phyloP scores from a whole-genome alignment of 108 stramenopile genomes.

The Asterionellopsis glacialis region DNA sequence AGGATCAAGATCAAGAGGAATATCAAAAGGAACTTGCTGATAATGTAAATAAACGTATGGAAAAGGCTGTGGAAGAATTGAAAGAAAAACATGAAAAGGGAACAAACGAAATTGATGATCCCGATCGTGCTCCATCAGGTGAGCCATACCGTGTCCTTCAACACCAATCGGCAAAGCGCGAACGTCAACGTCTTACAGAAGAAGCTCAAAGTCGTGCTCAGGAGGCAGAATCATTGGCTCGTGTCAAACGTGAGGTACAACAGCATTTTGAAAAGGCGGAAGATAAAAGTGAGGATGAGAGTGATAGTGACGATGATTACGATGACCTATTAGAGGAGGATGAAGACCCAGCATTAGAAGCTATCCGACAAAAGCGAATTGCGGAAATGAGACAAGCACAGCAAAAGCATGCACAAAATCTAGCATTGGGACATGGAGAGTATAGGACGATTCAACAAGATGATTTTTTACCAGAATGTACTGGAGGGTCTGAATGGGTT shows the following conservation, averaged over 20 bases:
- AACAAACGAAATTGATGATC: constrained; percentile 46
- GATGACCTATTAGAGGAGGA: constrained; percentile 51
- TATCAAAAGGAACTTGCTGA: constrained; percentile 54
- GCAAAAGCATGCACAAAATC: constrained; percentile 47
- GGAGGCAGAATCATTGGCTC: constrained; percentile 25
- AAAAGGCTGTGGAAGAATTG: constrained; percentile 55
- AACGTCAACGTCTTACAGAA: constrained; percentile 10
- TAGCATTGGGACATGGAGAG: constrained; percentile 94
- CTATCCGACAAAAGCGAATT: constrained; percentile 81
- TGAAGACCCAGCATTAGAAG: constrained; percentile 60
- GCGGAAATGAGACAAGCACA: constrained; percentile 68
- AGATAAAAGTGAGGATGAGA: constrained; percentile 5
- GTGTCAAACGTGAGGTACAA: constrained; percentile 15
- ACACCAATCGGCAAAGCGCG: constrained; percentile 6
- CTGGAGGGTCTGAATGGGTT: constrained; percentile 57
- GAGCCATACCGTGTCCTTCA: constrained; percentile 36
- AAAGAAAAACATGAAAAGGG: constrained; percentile 39
- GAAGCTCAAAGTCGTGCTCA: not conserved
- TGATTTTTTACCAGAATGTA: constrained; percentile 92
- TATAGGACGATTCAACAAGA: constrained; percentile 92
- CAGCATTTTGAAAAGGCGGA: constrained; percentile 26
- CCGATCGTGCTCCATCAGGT: constrained; percentile 56
- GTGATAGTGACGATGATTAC: constrained; percentile 15
- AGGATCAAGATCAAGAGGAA: constrained; percentile 49
- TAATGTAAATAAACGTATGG: constrained; percentile 64